phyloP scores from a whole-genome alignment of 1,139 yeast species.

The Debaryomycetaceae sp. region DNA sequence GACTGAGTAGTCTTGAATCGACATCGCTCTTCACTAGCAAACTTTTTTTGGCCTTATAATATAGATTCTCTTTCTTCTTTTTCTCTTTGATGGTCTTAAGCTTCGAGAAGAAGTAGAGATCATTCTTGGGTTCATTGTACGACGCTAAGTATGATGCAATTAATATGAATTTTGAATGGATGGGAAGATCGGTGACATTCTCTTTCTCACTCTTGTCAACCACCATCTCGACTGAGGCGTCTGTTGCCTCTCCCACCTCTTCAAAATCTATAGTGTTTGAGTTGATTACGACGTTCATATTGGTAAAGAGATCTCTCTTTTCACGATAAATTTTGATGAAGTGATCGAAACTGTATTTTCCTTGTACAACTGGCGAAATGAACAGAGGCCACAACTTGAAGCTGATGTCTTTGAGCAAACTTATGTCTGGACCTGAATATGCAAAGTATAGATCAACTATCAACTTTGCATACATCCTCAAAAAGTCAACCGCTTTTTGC shows the following conservation, averaged over 20 bases:
- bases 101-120: constrained; percentile 57
- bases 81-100: constrained; percentile 47
- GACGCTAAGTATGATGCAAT: constrained; percentile 74
- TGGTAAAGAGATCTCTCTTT: constrained; percentile 35
- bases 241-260: not conserved
- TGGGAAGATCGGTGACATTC: constrained; percentile 40
- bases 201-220: constrained; percentile 16
- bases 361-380: constrained; percentile 36
- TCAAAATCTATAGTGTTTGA: constrained; percentile 21
- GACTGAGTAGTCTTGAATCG: constrained; percentile 53
- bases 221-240: constrained; percentile 15
- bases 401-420: constrained; percentile 39
- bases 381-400: constrained; percentile 51
- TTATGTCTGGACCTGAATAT: constrained; percentile 53
- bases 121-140: constrained; percentile 56
- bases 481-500: constrained; percentile 28
- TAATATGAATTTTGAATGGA: constrained; percentile 55
- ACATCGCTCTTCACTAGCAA: constrained; percentile 44
- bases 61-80: constrained; percentile 23
- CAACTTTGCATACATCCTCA: constrained; percentile 47
- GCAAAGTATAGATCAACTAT: constrained; percentile 51
- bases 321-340: constrained; percentile 48
- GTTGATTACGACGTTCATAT: constrained; percentile 38
- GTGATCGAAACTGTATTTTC: constrained; percentile 29
- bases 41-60: constrained; percentile 29